These are phyloP conservation scores for Triticum urartu DNA, from an alignment of 176 grass and related monocot species.

Conservation along the genomic window DNA sequence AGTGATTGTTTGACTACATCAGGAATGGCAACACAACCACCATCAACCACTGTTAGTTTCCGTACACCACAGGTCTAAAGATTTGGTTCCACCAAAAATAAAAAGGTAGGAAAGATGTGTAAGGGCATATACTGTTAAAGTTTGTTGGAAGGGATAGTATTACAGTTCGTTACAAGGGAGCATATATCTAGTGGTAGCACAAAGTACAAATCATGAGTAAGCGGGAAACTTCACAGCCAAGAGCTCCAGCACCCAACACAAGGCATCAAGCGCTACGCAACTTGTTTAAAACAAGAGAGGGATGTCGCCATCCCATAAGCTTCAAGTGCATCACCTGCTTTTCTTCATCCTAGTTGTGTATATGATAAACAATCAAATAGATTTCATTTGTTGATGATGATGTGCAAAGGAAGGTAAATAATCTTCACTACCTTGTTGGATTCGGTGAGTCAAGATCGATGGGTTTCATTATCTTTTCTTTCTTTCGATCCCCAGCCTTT, in stretches of 20 bases:
- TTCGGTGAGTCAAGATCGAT: slow-evolving; percentile 67
- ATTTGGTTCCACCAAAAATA: slow-evolving; percentile 15
- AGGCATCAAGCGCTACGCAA: slow-evolving; percentile 54
- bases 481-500: slow-evolving; percentile 29
- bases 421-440: slow-evolving; percentile 53
- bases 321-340: slow-evolving; percentile 85
- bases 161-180: slow-evolving; percentile 8
- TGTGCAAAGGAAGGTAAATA: background rate
- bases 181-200: background rate
- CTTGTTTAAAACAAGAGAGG: slow-evolving; percentile 65
- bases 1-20: slow-evolving; percentile 79
- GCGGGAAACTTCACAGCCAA: slow-evolving; percentile 87
- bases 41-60: slow-evolving; percentile 74
- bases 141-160: too few relatives aligned
- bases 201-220: slow-evolving; percentile 72
- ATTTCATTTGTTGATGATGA: background rate
- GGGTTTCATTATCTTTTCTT: slow-evolving; percentile 34
- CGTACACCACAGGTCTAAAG: slow-evolving; percentile 80
- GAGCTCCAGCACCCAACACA: slow-evolving; percentile 70
- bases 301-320: slow-evolving; percentile 91
- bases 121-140: background rate
- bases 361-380: slow-evolving; percentile 25
- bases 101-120: background rate
- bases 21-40: slow-evolving; percentile 53
- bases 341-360: slow-evolving; percentile 53